Base-by-base conservation (phyloP, 257 asterid species). In the Handroanthus guayacan region DNA sequence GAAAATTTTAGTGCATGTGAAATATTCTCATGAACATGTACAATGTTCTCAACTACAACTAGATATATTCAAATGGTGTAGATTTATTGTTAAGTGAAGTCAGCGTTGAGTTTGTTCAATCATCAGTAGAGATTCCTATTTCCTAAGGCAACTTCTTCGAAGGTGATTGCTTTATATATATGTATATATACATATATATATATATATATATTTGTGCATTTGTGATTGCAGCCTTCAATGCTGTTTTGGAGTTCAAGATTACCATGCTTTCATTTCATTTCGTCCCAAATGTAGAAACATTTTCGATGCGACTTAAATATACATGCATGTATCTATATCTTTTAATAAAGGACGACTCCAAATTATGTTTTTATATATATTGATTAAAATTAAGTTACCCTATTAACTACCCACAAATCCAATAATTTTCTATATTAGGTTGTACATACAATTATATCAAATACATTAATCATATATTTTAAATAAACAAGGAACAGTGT, bases 71-170 rank as follows among this genome's bases (percentile, higher is more conserved):
- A 60, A 36, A 60, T 60, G 66, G 0, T 10, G 1, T 10, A 38
- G 0, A 25, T 25, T 25, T 25, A 25, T 25, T 25, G 31, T 25
- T 25, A 25, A 25, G 31, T 25, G 31, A 25, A 25, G 31, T 25
- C 31, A 25, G 31, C 31, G 31, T 63, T 38, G n/a, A 39, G 31
- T 37, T 38, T 65, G 71, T 18, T 16, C 37, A 41, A 43, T 4
- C 50, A 17, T 39, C 55, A 16, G 5, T 41, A 55, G 55, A 65
- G 71, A 65, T 65, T 43, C 71, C 39, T 25, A 65, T 65, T n/a
- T 9, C 10, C 16, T 8, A 16, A 65, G 55, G 52, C 54, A 41
- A 16, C 14, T n/a, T 37, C 44, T 36, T 3, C 10, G 9, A 12
- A 62, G 37, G 45, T 62, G 20, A 37, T 31, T 25, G 66, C 11